Base-by-base conservation (phyloP, 78 protist species). In the Protostelium mycophagum region DNA sequence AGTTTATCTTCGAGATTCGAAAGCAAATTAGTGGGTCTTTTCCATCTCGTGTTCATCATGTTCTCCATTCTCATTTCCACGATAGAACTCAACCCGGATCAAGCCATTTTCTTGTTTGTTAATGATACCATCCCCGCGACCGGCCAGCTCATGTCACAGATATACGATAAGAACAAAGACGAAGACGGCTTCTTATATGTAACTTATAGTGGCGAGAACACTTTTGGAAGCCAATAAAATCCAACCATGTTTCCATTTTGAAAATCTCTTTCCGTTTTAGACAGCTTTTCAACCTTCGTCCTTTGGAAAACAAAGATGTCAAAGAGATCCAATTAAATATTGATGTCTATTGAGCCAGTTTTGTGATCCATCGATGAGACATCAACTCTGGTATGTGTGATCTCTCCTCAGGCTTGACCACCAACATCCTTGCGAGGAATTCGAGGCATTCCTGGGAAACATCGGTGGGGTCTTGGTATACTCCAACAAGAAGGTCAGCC, bases 91-190 rank as follows among this genome's bases (percentile, higher is more conserved):
- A 89, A 95, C 10, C 96, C 98, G 25, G 98, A 98, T 88, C 95
- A 94, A 90, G 97, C 98, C 0, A 95, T 98, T 89, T 98, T 97
- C 95, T 86, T 98, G 90, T 98, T 98, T 88, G 96, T 97, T 36
- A 94, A 95, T 92, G 93, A 96, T 38, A 90, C 91, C 83, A 85
- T 94, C 36, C 96, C 96, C 85, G 97, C 97, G 31, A 97, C 98
- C 0, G 97, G 92, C 34, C 93, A 92, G 63, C 73, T 93, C n/a
- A 97, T 98, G 93, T 93, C 96, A 0, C 63, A 83, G 37, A 87
- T 98, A 29, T 98, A 98, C 86, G 97, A 98, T 34, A 93, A 94
- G 90, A 89, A 96, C 83, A 96, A 97, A 94, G 99, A 98, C 87
- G 98, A 97, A 84, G 99, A 98, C 88, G 99, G 99, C 63, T n/a